Percentiles rank a stretch among this genome's conserved stretches.
Evolutionary conservation across 768 basidiomycete species (phyloP).

Genomic region (Suillus plorans): DNA sequence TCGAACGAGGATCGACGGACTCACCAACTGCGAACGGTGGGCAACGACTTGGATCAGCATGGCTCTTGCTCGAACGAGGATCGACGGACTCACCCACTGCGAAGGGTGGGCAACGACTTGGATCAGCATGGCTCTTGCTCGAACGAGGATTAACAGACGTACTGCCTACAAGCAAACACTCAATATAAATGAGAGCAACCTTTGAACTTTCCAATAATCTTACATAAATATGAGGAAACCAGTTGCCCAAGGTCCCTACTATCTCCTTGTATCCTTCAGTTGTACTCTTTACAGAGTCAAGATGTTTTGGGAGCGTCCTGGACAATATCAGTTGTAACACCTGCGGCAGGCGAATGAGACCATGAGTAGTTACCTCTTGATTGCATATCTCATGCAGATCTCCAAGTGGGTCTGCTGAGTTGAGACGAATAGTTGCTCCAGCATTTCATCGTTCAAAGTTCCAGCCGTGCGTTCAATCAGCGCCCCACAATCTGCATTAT

Average conservation of each 20-base stretch:
- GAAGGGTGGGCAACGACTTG: too few relatives aligned
- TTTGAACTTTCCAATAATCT: not conserved
- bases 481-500: slow-evolving; percentile 9
- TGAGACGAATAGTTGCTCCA: slow-evolving; percentile 22
- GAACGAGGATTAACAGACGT: not conserved
- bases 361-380: not conserved
- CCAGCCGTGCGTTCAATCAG: slow-evolving; percentile 21
- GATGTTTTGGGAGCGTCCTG: not conserved
- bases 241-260: not conserved
- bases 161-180: not conserved
- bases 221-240: not conserved
- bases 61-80: too few relatives aligned
- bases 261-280: too few relatives aligned
- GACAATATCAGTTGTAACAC: not conserved
- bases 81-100: too few relatives aligned
- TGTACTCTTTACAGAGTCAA: too few relatives aligned
- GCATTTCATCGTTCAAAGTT: slow-evolving; percentile 15
- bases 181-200: not conserved
- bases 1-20: too few relatives aligned
- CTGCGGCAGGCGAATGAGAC: not conserved
- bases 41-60: too few relatives aligned
- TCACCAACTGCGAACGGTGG: too few relatives aligned
- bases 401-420: slow-evolving; percentile 27
- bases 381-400: slow-evolving; percentile 6
- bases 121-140: too few relatives aligned